These are phyloP conservation scores for Nectriaceae sp. DNA, from an alignment of 2,329 filamentous ascomycete genomes.

Conservation along the genomic window DNA sequence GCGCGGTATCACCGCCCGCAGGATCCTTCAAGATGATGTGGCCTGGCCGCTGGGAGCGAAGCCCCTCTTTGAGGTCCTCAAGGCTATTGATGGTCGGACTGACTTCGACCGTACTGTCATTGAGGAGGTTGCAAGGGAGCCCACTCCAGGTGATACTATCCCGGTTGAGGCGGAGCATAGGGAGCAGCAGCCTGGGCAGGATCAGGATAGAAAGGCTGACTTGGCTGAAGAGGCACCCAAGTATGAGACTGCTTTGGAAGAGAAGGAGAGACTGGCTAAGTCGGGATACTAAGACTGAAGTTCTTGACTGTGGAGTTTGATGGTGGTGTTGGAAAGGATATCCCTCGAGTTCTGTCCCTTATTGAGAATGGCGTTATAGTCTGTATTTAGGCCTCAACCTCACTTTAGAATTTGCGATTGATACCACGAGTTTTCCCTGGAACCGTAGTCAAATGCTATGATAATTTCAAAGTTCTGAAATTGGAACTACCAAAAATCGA, in stretches of 20 bases:
- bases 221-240: slow-evolving; percentile 2
- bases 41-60: slow-evolving; percentile 42
- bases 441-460: no score
- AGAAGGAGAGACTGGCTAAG: slow-evolving; percentile 30
- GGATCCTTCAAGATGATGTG: slow-evolving; percentile 39
- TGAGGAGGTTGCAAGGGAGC: slow-evolving; percentile 26
- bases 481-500: no score
- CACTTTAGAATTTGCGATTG: no score
- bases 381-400: no score
- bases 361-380: no score
- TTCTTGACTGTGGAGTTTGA: neutral
- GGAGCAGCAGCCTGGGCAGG: slow-evolving; percentile 6
- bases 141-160: slow-evolving; percentile 19
- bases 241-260: slow-evolving; percentile 9
- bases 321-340: no score
- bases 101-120: slow-evolving; percentile 29
- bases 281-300: slow-evolving; percentile 17
- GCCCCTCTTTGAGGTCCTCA: slow-evolving; percentile 41
- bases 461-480: no score
- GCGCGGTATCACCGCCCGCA: slow-evolving; percentile 37
- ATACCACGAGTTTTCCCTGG: no score
- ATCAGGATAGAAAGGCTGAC: slow-evolving; percentile 17
- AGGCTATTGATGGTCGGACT: slow-evolving; percentile 37
- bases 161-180: slow-evolving; percentile 19
- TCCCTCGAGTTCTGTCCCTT: no score